Evolutionary conservation across 1,284 basidiomycete genomes (phyloP), one percentile per base, ranked within the genome.

Genomic region (Ustilago shanxiensis): DNA sequence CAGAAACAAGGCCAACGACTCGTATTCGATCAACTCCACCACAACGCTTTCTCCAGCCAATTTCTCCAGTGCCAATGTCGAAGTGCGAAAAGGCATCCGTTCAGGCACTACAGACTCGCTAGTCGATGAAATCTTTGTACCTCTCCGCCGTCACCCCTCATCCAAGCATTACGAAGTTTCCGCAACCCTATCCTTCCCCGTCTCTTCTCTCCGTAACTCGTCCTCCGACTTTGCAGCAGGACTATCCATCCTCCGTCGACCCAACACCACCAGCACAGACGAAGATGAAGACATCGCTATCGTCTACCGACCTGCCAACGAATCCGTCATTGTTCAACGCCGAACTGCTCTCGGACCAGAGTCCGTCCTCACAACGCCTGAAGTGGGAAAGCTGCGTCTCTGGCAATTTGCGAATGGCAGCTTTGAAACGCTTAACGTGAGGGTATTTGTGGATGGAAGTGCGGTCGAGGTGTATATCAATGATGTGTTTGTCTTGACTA

Each of bases 381-480:
- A 68, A 26, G 29, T 65, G 2, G 73, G 73, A 35, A 67, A 67
- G 14, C 26, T 76, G 11, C 64, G 73, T 3, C 59, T 76, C n/a
- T 76, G 73, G 73, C 37, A 66, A 22, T 22, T 54, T 33, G 13
- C 6, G 11, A 35, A 54, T n/a, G 54, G n/a, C 26, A 56, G 22
- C 18, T 14, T 47, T 13, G 50, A 70, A 22, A 22, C 35, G 1
- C 24, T 76, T 11, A 53, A 60, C n/a, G 35, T 76, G 29, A 39
- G 73, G 8, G 26, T 76, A 16, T 76, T 76, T 39, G 61, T 76
- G 33, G 73, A 76, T 26, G 73, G 73, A 14, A 67, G 64, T 1
- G 65, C 73, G 14, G 26, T 76, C 37, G 73, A 76, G 29, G n/a
- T 76, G 7, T 76, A 67, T 60, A 62, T 76, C 54, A 76, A 76